Evolutionary conservation across 306 rosid species (phyloP).

Genomic region (Cajanus cajan): DNA sequence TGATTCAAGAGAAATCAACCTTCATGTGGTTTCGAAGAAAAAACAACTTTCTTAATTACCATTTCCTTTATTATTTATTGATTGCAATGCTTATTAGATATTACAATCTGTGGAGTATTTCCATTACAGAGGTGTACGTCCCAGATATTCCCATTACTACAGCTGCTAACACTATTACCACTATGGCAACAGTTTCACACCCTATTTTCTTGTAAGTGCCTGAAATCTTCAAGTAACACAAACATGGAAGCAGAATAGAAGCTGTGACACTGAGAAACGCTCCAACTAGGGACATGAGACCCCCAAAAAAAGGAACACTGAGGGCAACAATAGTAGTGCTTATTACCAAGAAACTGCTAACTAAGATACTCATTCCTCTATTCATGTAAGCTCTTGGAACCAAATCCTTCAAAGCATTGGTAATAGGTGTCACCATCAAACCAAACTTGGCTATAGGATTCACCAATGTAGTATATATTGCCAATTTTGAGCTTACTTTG

Average conservation of each 20-base stretch:
- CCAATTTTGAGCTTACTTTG: conserved; percentile 57
- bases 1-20: no score
- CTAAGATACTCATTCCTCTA: conserved; percentile 25
- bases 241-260: conserved; percentile 62
- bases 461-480: conserved; percentile 66
- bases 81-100: not conserved
- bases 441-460: conserved; percentile 75
- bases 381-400: conserved; percentile 41
- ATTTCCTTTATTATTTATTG: no score
- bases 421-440: conserved; percentile 65
- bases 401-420: conserved; percentile 47
- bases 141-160: conserved; percentile 41
- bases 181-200: conserved; percentile 28
- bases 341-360: conserved; percentile 41
- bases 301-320: conserved; percentile 46
- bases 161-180: conserved; percentile 39
- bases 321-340: conserved; percentile 52
- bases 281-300: conserved; percentile 68
- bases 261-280: conserved; percentile 60
- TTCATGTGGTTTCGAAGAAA: no score
- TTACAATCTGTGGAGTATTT: not conserved
- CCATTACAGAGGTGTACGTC: conserved; percentile 43
- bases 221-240: conserved; percentile 70
- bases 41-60: no score
- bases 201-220: conserved; percentile 36